Conservation (phyloP, 495 filamentous ascomycete genomes). For the Trichoderma erinaceum region DNA sequence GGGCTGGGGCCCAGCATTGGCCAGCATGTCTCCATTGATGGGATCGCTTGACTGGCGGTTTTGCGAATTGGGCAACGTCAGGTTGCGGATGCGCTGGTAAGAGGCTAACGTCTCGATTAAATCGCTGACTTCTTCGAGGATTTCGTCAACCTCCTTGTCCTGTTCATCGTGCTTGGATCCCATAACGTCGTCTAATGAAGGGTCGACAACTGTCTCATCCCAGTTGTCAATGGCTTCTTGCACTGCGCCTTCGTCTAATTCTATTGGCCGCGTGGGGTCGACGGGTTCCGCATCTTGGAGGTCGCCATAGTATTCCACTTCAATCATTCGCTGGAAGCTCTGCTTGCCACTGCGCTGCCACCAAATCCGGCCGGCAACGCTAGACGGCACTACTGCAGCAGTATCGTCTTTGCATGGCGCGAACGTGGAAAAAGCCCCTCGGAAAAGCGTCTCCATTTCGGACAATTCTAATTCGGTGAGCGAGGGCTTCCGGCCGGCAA, state of each 20-base stretch:
- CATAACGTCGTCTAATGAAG: slow-evolving; percentile 44
- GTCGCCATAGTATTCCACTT: slow-evolving; percentile 29
- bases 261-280: slow-evolving; percentile 15
- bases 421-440: slow-evolving; percentile 82
- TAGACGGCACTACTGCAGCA: slow-evolving; percentile 62
- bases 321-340: slow-evolving; percentile 42
- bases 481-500: slow-evolving; percentile 54
- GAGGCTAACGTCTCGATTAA: slow-evolving; percentile 79
- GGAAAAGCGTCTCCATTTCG: slow-evolving; percentile 67
- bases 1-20: slow-evolving; percentile 43
- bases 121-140: slow-evolving; percentile 74
- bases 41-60: slow-evolving; percentile 44
- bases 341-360: slow-evolving; percentile 71
- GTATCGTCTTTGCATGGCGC: slow-evolving; percentile 78
- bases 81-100: slow-evolving; percentile 75
- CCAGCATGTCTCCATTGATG: slow-evolving; percentile 45
- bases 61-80: slow-evolving; percentile 49
- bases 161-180: slow-evolving; percentile 40
- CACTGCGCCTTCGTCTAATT: slow-evolving; percentile 29
- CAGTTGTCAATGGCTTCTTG: slow-evolving; percentile 40
- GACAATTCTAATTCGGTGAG: slow-evolving; percentile 49
- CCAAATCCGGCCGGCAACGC: slow-evolving; percentile 73
- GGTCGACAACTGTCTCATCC: slow-evolving; percentile 45
- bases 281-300: slow-evolving; percentile 18
- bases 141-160: slow-evolving; percentile 64